Evolutionary conservation across 208 protist genomes (phyloP).

Genomic region (Naegleria lovaniensis): DNA sequence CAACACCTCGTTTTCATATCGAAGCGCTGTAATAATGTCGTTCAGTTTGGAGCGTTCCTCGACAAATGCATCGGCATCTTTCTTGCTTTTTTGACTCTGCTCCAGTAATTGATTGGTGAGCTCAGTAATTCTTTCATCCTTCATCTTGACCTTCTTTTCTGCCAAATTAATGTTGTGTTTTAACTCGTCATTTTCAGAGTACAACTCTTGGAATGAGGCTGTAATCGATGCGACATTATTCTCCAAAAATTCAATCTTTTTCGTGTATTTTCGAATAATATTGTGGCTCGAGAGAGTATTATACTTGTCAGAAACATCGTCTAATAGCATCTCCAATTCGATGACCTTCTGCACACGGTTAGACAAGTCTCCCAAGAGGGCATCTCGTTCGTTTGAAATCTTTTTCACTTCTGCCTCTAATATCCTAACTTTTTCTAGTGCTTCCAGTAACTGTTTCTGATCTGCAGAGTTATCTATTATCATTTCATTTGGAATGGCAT

Average conservation of each 20-base stretch:
- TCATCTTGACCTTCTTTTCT: conserved; percentile 8
- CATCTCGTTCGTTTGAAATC: background rate
- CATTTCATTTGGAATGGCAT: too few species aligned
- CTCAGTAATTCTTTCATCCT: background rate
- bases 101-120: background rate
- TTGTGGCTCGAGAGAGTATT: background rate
- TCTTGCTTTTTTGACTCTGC: background rate
- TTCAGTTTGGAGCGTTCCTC: background rate
- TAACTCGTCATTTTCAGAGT: background rate
- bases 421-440: background rate
- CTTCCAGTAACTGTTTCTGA: background rate
- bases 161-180: background rate
- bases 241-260: background rate
- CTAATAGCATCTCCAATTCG: conserved; percentile 22
- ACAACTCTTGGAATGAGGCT: background rate
- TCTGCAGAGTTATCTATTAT: too few species aligned
- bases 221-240: background rate
- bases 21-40: background rate
- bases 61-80: background rate
- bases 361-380: background rate
- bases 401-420: background rate
- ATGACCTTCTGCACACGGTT: conserved; percentile 25
- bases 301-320: background rate
- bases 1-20: background rate
- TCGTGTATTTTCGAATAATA: background rate